Conservation (phyloP, 805 yeast species). For the Tetrapisispora phaffii region DNA sequence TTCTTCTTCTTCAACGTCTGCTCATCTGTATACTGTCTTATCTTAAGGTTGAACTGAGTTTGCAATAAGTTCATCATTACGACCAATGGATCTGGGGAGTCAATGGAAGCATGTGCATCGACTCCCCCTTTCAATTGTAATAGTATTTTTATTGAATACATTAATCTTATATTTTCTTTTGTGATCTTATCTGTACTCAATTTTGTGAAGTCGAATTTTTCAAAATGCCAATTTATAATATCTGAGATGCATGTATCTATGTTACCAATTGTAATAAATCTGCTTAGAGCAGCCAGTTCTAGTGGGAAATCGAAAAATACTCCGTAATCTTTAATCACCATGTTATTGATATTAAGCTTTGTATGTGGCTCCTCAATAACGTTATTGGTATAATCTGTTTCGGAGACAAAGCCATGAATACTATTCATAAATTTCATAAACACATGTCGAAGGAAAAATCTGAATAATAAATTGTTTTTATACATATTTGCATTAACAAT, state of each 20-base stretch:
- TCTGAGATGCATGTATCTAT: neutral
- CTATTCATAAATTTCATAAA: neutral
- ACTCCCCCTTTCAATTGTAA: neutral
- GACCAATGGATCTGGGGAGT: conserved; percentile 6
- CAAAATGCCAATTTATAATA: neutral
- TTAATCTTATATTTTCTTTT: neutral
- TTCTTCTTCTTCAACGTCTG: neutral
- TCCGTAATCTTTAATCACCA: neutral
- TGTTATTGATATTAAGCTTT: neutral
- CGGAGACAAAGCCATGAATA: neutral
- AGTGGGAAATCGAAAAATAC: neutral
- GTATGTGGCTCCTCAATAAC: too few relatives aligned
- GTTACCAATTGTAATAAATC: neutral
- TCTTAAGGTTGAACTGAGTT: neutral
- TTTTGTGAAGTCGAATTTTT: neutral
- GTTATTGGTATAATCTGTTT: neutral
- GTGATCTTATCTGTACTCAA: neutral
- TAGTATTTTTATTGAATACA: neutral
- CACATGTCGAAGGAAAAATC: conserved; percentile 6
- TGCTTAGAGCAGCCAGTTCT: neutral
- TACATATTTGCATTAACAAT: conserved; percentile 6
- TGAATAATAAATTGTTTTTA: conserved; percentile 3
- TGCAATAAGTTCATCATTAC: conserved; percentile 2
- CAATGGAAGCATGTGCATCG: neutral
- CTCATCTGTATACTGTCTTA: neutral